Evolutionary conservation across 352 stramenopile genomes (phyloP).

Genomic region (Phytophthora aleatoria): DNA sequence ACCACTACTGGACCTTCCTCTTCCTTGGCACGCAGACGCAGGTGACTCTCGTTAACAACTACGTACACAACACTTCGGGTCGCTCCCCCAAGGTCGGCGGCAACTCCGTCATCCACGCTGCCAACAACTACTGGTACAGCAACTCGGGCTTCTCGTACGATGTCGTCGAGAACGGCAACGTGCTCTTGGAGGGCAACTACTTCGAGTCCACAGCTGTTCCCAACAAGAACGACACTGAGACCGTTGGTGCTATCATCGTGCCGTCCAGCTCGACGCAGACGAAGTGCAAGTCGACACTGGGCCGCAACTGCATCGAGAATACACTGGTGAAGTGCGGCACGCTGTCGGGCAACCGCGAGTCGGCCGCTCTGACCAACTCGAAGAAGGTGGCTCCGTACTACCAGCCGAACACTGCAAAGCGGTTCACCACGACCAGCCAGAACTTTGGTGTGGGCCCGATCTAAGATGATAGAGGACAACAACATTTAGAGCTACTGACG

Average conservation of each 20-base stretch:
- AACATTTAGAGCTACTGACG: not conserved
- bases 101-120: conserved; percentile 35
- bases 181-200: conserved; percentile 54
- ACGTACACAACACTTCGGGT: conserved; percentile 45
- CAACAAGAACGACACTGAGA: conserved; percentile 19
- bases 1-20: conserved; percentile 56
- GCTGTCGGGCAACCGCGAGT: conserved; percentile 21
- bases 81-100: conserved; percentile 39
- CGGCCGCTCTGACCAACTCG: conserved; percentile 13
- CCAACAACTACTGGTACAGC: conserved; percentile 56
- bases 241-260: conserved; percentile 20
- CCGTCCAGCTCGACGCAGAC: conserved; percentile 15
- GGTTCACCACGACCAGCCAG: conserved; percentile 20
- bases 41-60: conserved; percentile 43
- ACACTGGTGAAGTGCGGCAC: conserved; percentile 25
- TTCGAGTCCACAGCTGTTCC: conserved; percentile 36
- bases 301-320: conserved; percentile 35
- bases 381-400: conserved; percentile 22
- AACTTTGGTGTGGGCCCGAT: conserved; percentile 29
- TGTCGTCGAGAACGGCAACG: conserved; percentile 35
- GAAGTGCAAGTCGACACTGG: conserved; percentile 27
- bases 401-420: conserved; percentile 10
- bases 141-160: conserved; percentile 49
- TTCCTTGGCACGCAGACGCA: conserved; percentile 37
- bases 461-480: conserved; percentile 3